Evolutionary conservation across 495 filamentous ascomycete species (phyloP).

Genomic region (Talaromyces proteolyticus): DNA sequence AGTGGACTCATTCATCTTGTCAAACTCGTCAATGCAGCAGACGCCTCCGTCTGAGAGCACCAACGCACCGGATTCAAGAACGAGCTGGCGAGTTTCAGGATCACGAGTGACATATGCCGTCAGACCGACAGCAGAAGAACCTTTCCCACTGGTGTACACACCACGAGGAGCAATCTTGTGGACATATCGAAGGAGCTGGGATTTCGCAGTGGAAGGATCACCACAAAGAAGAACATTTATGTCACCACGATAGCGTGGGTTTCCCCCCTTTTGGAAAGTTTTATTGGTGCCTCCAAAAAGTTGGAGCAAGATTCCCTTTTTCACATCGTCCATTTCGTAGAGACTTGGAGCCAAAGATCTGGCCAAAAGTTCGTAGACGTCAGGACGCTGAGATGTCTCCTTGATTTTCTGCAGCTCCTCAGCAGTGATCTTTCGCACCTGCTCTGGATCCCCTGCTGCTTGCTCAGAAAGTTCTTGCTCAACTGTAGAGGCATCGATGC

Average conservation of each 20-base stretch:
- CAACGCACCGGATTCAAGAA: slow-evolving; percentile 92
- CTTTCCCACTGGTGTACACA: slow-evolving; percentile 96
- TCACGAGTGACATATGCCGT: slow-evolving; percentile 97
- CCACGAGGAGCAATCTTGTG: slow-evolving; percentile 97
- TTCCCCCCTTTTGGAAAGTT: slow-evolving; percentile 92
- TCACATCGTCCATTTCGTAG: slow-evolving; percentile 98
- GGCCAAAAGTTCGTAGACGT: slow-evolving; percentile 91
- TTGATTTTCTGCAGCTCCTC: slow-evolving; percentile 91
- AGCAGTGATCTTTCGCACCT: slow-evolving; percentile 76
- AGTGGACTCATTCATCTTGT: slow-evolving; percentile 97
- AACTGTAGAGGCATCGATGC: slow-evolving; percentile 83
- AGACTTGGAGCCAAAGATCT: slow-evolving; percentile 90
- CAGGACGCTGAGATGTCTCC: slow-evolving; percentile 69
- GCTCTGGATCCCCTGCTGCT: slow-evolving; percentile 66
- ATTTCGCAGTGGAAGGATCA: slow-evolving; percentile 95
- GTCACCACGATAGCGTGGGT: slow-evolving; percentile 90
- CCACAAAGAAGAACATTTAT: slow-evolving; percentile 96
- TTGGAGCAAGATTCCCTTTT: slow-evolving; percentile 95
- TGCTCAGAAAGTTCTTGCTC: slow-evolving; percentile 80
- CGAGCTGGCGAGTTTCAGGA: slow-evolving; percentile 87
- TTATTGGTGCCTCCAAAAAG: slow-evolving; percentile 99
- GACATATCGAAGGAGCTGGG: slow-evolving; percentile 87
- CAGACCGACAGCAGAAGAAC: slow-evolving; percentile 95
- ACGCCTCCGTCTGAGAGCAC: slow-evolving; percentile 95
- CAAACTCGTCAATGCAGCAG: slow-evolving; percentile 98